A percentile compares a stretch with the other conserved stretches of the same genome.
These are phyloP conservation scores for Trichoderma sp. DNA, from an alignment of 2,329 filamentous ascomycete genomes.

Conservation along the genomic window DNA sequence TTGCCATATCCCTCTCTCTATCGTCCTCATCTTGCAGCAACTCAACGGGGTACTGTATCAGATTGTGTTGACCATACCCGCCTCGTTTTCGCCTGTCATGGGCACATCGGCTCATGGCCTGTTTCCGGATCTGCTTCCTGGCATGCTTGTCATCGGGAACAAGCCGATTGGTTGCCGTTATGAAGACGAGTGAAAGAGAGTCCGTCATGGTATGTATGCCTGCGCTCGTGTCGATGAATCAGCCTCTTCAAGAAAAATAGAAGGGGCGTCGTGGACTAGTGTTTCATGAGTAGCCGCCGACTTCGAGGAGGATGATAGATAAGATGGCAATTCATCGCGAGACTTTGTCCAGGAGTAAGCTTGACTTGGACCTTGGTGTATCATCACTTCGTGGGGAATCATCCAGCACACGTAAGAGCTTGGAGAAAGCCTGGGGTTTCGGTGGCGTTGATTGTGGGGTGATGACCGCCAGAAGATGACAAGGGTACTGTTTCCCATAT, in stretches of 20 bases:
- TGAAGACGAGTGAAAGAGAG: slow-evolving; percentile 9
- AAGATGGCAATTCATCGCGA: neutral
- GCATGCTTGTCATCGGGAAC: slow-evolving; percentile 19
- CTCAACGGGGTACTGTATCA: slow-evolving; percentile 12
- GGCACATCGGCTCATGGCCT: slow-evolving; percentile 21
- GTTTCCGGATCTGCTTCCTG: slow-evolving; percentile 19
- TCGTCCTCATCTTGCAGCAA: neutral
- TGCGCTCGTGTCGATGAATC: neutral
- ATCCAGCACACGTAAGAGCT: neutral
- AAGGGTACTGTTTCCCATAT: slow-evolving; percentile 19
- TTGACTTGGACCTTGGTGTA: neutral
- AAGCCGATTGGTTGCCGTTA: slow-evolving; percentile 22
- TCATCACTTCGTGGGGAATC: no score
- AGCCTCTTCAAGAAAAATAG: neutral
- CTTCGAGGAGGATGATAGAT: no score
- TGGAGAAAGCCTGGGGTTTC: neutral
- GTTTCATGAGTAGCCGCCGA: neutral
- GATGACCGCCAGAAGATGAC: neutral
- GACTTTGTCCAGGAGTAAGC: neutral
- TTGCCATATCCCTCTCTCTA: neutral
- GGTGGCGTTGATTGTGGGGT: slow-evolving; percentile 13
- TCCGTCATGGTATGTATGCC: slow-evolving; percentile 2
- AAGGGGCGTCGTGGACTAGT: neutral
- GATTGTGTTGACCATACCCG: slow-evolving; percentile 20
- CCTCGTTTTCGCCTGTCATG: slow-evolving; percentile 18